These are phyloP conservation scores for Voacanga thouarsii DNA, from an alignment of 257 asterid species.

Conservation along the genomic window DNA sequence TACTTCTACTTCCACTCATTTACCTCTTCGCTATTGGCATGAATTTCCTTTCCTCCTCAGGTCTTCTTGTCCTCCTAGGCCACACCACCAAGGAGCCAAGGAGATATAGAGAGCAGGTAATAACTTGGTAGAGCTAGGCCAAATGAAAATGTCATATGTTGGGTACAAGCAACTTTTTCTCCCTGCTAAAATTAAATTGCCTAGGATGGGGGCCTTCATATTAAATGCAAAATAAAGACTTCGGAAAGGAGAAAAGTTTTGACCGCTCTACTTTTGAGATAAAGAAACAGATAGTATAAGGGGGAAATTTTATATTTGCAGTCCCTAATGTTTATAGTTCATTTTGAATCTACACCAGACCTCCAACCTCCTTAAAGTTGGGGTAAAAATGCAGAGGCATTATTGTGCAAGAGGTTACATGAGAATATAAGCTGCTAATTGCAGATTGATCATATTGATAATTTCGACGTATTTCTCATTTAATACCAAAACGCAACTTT, in stretches of 20 bases:
- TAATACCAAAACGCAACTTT: too few species aligned
- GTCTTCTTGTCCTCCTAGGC: neutral
- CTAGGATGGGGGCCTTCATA: conserved; percentile 1
- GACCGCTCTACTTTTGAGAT: conserved; percentile 3
- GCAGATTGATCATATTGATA: too few species aligned
- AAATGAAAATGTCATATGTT: too few species aligned
- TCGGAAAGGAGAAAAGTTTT: neutral
- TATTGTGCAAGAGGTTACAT: too few species aligned
- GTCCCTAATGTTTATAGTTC: neutral
- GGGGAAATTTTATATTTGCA: neutral
- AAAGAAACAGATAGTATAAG: neutral
- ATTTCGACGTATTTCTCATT: too few species aligned
- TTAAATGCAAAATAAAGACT: neutral
- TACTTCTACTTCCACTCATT: neutral
- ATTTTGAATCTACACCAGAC: neutral
- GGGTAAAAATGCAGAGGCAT: too few species aligned
- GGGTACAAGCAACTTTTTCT: too few species aligned
- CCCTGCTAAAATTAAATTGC: neutral
- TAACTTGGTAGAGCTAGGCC: neutral
- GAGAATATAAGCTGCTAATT: too few species aligned
- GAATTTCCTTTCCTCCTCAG: neutral
- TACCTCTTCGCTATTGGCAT: neutral
- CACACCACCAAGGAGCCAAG: neutral
- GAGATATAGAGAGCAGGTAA: neutral
- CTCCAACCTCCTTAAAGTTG: too few species aligned